These are phyloP conservation scores for Diutina catenulata DNA, from an alignment of 1,139 yeast genomes.

Conservation along the genomic window DNA sequence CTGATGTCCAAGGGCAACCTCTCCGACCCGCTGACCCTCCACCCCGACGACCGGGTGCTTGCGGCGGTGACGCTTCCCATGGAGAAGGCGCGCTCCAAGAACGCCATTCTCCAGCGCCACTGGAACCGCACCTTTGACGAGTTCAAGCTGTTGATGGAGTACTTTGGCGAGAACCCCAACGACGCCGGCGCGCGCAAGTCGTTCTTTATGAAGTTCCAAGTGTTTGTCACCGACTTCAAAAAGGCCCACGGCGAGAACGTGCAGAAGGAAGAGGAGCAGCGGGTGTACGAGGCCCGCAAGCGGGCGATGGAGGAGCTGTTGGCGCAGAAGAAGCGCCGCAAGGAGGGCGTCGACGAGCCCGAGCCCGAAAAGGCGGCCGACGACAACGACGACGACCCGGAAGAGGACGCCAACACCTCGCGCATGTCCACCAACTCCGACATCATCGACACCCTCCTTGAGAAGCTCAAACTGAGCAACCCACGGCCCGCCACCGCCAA, in stretches of 20 bases:
- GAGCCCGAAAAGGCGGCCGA: neutral
- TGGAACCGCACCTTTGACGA: conserved; percentile 41
- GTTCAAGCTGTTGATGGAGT: conserved; percentile 53
- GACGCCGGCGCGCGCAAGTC: conserved; percentile 36
- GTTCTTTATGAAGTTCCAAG: conserved; percentile 26
- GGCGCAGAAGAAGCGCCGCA: conserved; percentile 12
- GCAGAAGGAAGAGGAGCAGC: conserved; percentile 35
- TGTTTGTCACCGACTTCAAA: conserved; percentile 30
- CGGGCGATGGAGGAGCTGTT: conserved; percentile 17
- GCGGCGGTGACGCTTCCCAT: conserved; percentile 34
- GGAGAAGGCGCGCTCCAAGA: conserved; percentile 54
- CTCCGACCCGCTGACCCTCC: conserved; percentile 54
- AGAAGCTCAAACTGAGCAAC: conserved; percentile 15
- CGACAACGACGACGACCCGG: conserved; percentile 6
- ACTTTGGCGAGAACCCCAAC: conserved; percentile 70
- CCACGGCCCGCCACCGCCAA: conserved; percentile 12
- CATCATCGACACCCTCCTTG: conserved; percentile 28
- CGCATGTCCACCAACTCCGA: conserved; percentile 11
- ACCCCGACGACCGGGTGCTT: conserved; percentile 67
- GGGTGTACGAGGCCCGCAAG: conserved; percentile 28
- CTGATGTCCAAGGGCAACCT: conserved; percentile 63
- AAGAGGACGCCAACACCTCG: conserved; percentile 7
- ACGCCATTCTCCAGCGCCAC: conserved; percentile 43
- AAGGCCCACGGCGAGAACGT: conserved; percentile 36
- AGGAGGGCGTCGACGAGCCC: neutral